Conservation (phyloP, 768 basidiomycete species). For the Trametes gibbosa region DNA sequence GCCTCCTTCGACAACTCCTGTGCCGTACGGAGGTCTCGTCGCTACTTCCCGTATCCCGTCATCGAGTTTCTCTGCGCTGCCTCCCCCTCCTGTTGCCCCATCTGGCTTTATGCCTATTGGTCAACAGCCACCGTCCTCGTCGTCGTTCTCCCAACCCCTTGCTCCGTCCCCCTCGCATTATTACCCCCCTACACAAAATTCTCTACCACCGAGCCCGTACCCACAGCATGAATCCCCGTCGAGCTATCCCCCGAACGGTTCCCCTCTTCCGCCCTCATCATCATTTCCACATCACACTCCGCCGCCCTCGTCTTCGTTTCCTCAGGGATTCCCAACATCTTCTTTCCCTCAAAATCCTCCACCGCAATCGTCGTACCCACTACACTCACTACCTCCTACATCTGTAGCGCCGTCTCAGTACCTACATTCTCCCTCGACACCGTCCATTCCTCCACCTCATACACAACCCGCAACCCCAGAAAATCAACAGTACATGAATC, state of each 20-base stretch:
- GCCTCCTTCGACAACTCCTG: conserved; percentile 24
- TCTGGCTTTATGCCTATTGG: conserved; percentile 15
- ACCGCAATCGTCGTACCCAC: conserved; percentile 3
- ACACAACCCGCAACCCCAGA: conserved; percentile 36
- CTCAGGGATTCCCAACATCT: conserved; percentile 16
- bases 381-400: neutral
- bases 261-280: conserved; percentile 33
- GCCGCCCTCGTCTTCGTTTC: conserved; percentile 8
- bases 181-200: conserved; percentile 10
- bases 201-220: neutral
- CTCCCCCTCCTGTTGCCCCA: conserved; percentile 9
- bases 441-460: conserved; percentile 25
- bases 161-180: conserved; percentile 10
- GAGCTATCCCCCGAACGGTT: conserved; percentile 35
- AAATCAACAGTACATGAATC: conserved; percentile 14
- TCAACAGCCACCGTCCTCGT: conserved; percentile 6
- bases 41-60: conserved; percentile 24
- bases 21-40: conserved; percentile 24
- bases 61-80: conserved; percentile 20
- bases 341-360: conserved; percentile 25
- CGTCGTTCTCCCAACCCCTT: conserved; percentile 1
- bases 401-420: conserved; percentile 38
- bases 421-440: conserved; percentile 21
- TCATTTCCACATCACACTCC: conserved; percentile 9
- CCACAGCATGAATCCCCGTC: conserved; percentile 2